Conservation (phyloP, 1,284 basidiomycete species). For the Ustilago trichophora region DNA sequence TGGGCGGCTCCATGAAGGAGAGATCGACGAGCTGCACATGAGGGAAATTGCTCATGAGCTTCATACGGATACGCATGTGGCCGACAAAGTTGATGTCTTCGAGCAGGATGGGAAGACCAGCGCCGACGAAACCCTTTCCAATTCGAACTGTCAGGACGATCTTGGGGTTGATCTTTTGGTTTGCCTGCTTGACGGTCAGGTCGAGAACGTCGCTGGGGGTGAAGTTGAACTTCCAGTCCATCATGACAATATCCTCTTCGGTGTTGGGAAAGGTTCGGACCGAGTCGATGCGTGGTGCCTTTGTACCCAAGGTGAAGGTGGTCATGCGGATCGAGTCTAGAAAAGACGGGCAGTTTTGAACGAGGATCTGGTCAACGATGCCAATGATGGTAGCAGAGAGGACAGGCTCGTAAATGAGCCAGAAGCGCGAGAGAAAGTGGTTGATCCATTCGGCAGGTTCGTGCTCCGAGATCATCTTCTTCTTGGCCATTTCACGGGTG, state of each 20-base stretch:
- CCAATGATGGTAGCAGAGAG: constrained; percentile 80
- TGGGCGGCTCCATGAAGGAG: constrained; percentile 88
- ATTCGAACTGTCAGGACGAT: constrained; percentile 82
- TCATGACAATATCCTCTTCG: constrained; percentile 81
- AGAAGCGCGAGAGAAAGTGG: constrained; percentile 69
- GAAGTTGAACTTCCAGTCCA: constrained; percentile 97
- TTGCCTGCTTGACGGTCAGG: constrained; percentile 80
- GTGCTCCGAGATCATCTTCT: constrained; percentile 76
- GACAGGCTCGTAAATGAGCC: constrained; percentile 82
- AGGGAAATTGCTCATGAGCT: constrained; percentile 75
- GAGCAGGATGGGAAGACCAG: constrained; percentile 84
- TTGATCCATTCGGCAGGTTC: constrained; percentile 88
- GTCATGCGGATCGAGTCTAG: constrained; percentile 78
- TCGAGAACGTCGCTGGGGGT: constrained; percentile 90
- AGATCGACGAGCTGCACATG: constrained; percentile 77
- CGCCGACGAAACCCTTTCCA: constrained; percentile 78
- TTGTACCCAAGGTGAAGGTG: constrained; percentile 90
- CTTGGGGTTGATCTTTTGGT: constrained; percentile 88
- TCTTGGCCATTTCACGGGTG: constrained; percentile 91
- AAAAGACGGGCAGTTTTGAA: constrained; percentile 83
- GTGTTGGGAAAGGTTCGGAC: constrained; percentile 93
- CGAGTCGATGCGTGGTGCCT: constrained; percentile 85
- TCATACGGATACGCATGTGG: constrained; percentile 71
- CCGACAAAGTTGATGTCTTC: constrained; percentile 92
- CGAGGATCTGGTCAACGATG: constrained; percentile 87